Evolutionary conservation across 2,329 filamentous ascomycete species (phyloP), one percentile per base, ranked within the genome.

Genomic region (Diaporthe helianthi): DNA sequence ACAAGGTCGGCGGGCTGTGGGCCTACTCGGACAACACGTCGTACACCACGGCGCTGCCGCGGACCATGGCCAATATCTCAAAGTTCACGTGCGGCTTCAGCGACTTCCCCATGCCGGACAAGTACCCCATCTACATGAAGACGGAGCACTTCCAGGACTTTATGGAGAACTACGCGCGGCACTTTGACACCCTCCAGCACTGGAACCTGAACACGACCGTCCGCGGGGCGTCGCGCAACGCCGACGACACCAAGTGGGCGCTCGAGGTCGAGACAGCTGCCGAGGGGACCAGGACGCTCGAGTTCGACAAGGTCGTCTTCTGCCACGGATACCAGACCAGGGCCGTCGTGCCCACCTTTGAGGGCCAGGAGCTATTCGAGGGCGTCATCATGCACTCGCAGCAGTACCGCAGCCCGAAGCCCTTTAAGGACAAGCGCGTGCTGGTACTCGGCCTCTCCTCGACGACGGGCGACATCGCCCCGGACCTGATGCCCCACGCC

Each of bases 1-100:
- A 73, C 53, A 79, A 78, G 67, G 73, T 83, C 22, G 82, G 83
- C 12, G 82, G 83, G 0, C 73, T 84, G 0, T 84, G 82, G 82
- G 77, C 80, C 52, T 83, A 78, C 66, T 82, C 77, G 13, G 76
- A 78, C 2, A 74, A 80, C n/a, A 73, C 38, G 46, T 61, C 69
- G n/a, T 68, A 79, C 65, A 74, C 77, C 71, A 82, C 79, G 4
- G 79, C 79, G 12, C 79, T 80, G 33, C 78, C 82, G 4, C 68
- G 70, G 26, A 60, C 51, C 19, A 63, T 53, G 51, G 51, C 60
- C 52, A 65, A 63, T 38, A 51, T 67, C 26, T 68, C 64, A 66
- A 63, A 67, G 24, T 54, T 73, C 33, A 73, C 79, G 75, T 78
- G 78, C 26, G 78, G 77, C 53, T 80, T 76, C 54, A 80, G 78